phyloP scores from a whole-genome alignment of 1,284 basidiomycete species.

The Ustilago curta region DNA sequence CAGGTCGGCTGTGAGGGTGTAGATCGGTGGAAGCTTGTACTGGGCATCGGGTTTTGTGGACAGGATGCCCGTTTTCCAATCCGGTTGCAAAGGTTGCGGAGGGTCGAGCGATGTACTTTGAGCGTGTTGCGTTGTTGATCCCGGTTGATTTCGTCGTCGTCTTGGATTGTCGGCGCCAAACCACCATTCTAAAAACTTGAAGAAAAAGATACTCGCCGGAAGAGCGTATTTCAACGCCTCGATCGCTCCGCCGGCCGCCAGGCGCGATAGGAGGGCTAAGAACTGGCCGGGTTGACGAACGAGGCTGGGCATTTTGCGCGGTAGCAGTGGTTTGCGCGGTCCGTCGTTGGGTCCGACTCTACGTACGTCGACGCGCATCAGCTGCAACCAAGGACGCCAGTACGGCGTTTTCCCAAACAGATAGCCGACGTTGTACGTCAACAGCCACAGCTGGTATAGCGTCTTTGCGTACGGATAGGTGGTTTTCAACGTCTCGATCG shows the following conservation, averaged over 20 bases:
- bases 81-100: conserved; percentile 13
- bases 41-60: not conserved
- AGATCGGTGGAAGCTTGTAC: conserved; percentile 33
- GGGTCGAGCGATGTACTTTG: conserved; percentile 16
- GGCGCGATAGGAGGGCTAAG: conserved; percentile 23
- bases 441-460: conserved; percentile 81
- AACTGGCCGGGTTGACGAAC: conserved; percentile 45
- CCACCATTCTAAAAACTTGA: conserved; percentile 99
- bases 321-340: conserved; percentile 36
- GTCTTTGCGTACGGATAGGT: conserved; percentile 86
- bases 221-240: conserved; percentile 79
- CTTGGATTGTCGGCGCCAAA: conserved; percentile 90
- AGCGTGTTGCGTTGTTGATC: too few relatives aligned
- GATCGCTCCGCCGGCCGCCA: conserved; percentile 53
- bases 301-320: conserved; percentile 46
- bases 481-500: conserved; percentile 22
- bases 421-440: conserved; percentile 85
- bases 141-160: conserved; percentile 22
- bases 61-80: conserved; percentile 19
- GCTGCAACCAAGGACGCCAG: conserved; percentile 88
- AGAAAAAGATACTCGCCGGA: conserved; percentile 91
- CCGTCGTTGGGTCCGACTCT: conserved; percentile 74
- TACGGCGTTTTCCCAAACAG: conserved; percentile 87
- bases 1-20: conserved; percentile 22
- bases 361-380: conserved; percentile 84